Conservation (phyloP, 2,329 filamentous ascomycete genomes). For the Cucurbitaria berberidis region DNA sequence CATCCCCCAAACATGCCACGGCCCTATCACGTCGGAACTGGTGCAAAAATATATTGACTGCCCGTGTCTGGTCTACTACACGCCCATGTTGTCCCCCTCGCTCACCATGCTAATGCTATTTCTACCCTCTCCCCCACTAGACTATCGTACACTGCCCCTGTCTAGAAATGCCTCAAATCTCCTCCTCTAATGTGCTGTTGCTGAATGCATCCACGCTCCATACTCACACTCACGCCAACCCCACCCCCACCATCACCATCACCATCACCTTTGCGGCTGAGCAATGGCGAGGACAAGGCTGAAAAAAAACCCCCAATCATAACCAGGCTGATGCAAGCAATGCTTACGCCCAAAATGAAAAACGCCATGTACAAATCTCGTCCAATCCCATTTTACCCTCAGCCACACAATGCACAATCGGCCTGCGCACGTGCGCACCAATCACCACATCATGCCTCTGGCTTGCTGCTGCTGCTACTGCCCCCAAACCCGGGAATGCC, state of each 20-base stretch:
- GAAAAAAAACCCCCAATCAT: slow-evolving; percentile 38
- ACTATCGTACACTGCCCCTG: slow-evolving; percentile 32
- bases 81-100: too few species aligned
- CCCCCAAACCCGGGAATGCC: slow-evolving; percentile 47
- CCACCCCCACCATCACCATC: too few species aligned
- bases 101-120: slow-evolving; percentile 12
- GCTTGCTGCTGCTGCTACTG: slow-evolving; percentile 35
- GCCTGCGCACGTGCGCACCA: slow-evolving; percentile 13
- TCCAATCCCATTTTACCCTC: slow-evolving; percentile 44
- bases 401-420: slow-evolving; percentile 17
- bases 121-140: slow-evolving; percentile 6
- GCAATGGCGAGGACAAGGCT: slow-evolving; percentile 23
- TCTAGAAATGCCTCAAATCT: slow-evolving; percentile 12
- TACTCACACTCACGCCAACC: slow-evolving; percentile 10
- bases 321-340: slow-evolving; percentile 34
- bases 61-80: slow-evolving; percentile 9
- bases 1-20: background rate
- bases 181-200: background rate
- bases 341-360: slow-evolving; percentile 24
- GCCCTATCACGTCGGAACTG: background rate
- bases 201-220: background rate
- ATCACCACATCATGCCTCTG: slow-evolving; percentile 34
- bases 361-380: slow-evolving; percentile 22
- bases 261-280: slow-evolving; percentile 29
- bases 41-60: slow-evolving; percentile 14